Evolutionary conservation across 202 grass and related monocot species (phyloP), one percentile per base, ranked within the genome.

Genomic region (Cymbopogon flexuosus): DNA sequence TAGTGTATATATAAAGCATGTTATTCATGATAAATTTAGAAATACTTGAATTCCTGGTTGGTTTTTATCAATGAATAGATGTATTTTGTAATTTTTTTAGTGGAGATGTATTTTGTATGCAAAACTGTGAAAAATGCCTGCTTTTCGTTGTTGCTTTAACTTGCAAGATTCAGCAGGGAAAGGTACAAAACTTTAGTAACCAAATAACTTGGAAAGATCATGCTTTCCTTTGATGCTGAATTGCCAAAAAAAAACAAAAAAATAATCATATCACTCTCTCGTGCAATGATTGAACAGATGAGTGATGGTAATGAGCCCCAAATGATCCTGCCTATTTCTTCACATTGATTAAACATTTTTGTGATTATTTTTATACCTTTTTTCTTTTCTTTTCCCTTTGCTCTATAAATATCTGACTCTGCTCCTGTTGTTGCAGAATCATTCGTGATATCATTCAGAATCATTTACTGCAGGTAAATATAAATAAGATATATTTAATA

Each of bases 371-470:
- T 40, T 23, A 49, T 74, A 47, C 51, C 19, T 60, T 67, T 10
- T 29, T 68, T 63, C 10, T 62, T 82, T 52, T 7, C 30, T 2
- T 22, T 57, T 22, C 3, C 52, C 2, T 57, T 57, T 31, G 59
- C 18, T 45, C 6, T 63, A 68, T 43, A 62, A 75, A 35, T 76
- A 74, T 87, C 71, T 91, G 76, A 80, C 30, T 61, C 67, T 42
- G 70, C 83, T 87, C 40, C 64, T 90, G 40, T 79, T 90, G 75
- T 78, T 89, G 62, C 96, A 99, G 96, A 90, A 99, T 99, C 66
- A 99, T 99, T 82, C 93, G 96, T 57, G 96, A 99, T 89, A 99
- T 99, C 78, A 96, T 99, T 81, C 96, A 99, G 73, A 99, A 99
- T 63, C 96, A 99, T 90, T 87, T 99, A 29, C 79, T 99, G 72